Percentiles rank a stretch among this genome's conserved stretches.
These are phyloP conservation scores for Panaeolus cyanescens DNA, from an alignment of 768 basidiomycete species.

Conservation along the genomic window DNA sequence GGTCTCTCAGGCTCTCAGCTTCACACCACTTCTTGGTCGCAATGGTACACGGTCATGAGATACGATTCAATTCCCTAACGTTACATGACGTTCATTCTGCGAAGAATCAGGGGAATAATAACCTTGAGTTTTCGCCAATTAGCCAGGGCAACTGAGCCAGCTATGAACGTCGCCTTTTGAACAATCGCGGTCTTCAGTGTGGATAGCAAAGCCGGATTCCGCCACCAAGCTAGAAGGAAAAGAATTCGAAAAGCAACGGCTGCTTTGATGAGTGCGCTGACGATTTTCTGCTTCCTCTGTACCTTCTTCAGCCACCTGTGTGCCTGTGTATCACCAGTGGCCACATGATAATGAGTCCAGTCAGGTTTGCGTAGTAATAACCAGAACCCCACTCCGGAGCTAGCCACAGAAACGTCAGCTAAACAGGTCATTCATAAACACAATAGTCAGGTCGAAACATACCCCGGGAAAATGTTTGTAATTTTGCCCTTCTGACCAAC, in stretches of 20 bases:
- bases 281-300: neutral
- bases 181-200: neutral
- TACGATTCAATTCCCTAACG: neutral
- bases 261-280: neutral
- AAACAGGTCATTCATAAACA: slow-evolving; percentile 10
- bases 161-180: neutral
- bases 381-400: slow-evolving; percentile 4
- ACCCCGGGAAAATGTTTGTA: slow-evolving; percentile 41
- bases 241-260: neutral
- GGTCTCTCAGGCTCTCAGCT: no score
- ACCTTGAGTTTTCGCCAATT: neutral
- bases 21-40: no score
- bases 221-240: neutral
- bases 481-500: slow-evolving; percentile 35
- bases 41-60: neutral
- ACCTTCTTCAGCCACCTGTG: neutral
- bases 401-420: neutral
- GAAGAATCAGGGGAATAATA: neutral
- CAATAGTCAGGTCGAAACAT: neutral
- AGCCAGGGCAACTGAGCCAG: neutral
- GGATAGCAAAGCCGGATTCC: neutral
- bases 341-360: neutral
- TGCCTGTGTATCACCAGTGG: neutral
- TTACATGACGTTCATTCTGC: neutral
- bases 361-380: neutral